These are phyloP conservation scores for Cinnamomum chago DNA, from an alignment of 164 flowering plant species.

Conservation along the genomic window DNA sequence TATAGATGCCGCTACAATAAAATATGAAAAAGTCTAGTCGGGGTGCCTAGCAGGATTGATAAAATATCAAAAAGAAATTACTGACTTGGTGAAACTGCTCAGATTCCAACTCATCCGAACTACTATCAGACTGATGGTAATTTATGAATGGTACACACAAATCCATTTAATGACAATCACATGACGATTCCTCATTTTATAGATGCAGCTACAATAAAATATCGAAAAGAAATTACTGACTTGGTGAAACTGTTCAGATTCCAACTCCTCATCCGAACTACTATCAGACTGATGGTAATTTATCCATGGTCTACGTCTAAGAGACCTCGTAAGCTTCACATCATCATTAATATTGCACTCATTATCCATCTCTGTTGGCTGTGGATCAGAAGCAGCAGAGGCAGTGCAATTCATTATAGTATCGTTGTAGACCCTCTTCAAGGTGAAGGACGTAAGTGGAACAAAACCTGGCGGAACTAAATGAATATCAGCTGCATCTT, in stretches of 20 bases:
- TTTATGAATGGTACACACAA: too few relatives aligned
- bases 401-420: constrained; percentile 13
- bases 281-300: constrained; percentile 41
- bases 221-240: constrained; percentile 26
- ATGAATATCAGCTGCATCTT: constrained; percentile 8
- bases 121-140: too few relatives aligned
- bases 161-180: not conserved
- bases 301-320: constrained; percentile 51
- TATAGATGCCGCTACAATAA: not conserved
- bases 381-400: constrained; percentile 19
- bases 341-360: constrained; percentile 19
- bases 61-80: constrained; percentile 9
- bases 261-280: constrained; percentile 67
- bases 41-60: too few relatives aligned
- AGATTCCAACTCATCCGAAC: constrained; percentile 36
- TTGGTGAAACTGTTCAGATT: constrained; percentile 40
- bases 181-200: not conserved
- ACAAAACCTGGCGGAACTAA: constrained; percentile 56
- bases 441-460: constrained; percentile 49
- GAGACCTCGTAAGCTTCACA: constrained; percentile 28
- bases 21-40: not conserved
- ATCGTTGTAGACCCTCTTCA: constrained; percentile 38
- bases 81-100: constrained; percentile 46
- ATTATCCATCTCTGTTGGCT: constrained; percentile 14
- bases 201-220: not conserved